Evolutionary conservation across 768 basidiomycete species (phyloP).

Genomic region (Cystoderma amianthinum): DNA sequence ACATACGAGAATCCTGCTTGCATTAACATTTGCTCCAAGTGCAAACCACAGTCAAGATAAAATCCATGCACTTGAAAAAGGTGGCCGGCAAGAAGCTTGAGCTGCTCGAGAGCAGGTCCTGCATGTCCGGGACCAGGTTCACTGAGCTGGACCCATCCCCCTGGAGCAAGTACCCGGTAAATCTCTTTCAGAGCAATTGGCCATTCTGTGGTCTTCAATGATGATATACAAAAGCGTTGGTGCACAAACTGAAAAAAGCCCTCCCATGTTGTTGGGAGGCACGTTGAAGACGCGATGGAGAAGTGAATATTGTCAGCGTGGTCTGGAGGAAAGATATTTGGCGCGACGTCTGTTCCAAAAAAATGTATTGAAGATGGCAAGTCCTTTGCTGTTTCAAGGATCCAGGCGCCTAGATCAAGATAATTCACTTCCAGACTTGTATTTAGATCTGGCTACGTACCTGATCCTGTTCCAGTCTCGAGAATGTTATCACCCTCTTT

Average conservation of each 20-base stretch:
- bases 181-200: conserved; percentile 6
- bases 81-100: not conserved
- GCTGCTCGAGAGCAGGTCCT: conserved; percentile 5
- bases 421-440: not conserved
- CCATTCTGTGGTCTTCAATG: conserved; percentile 7
- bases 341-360: conserved; percentile 7
- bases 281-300: conserved; percentile 4
- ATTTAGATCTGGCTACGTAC: not conserved
- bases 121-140: conserved; percentile 5
- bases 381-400: not conserved
- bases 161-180: conserved; percentile 9
- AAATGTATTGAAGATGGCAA: not conserved
- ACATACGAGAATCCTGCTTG: conserved; percentile 10
- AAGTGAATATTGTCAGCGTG: conserved; percentile 7
- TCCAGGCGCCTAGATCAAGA: not conserved
- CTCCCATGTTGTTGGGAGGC: conserved; percentile 8
- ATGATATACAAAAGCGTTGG: conserved; percentile 9
- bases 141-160: conserved; percentile 10
- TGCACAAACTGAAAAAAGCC: conserved; percentile 9
- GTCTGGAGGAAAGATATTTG: conserved; percentile 5
- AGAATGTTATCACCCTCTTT: conserved; percentile 5
- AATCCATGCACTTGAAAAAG: conserved; percentile 3
- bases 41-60: conserved; percentile 5
- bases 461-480: conserved; percentile 8
- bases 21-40: conserved; percentile 9